Evolutionary conservation across 2,329 filamentous ascomycete genomes (phyloP), one percentile per base, ranked within the genome.

Genomic region (Aspergillus sp.): DNA sequence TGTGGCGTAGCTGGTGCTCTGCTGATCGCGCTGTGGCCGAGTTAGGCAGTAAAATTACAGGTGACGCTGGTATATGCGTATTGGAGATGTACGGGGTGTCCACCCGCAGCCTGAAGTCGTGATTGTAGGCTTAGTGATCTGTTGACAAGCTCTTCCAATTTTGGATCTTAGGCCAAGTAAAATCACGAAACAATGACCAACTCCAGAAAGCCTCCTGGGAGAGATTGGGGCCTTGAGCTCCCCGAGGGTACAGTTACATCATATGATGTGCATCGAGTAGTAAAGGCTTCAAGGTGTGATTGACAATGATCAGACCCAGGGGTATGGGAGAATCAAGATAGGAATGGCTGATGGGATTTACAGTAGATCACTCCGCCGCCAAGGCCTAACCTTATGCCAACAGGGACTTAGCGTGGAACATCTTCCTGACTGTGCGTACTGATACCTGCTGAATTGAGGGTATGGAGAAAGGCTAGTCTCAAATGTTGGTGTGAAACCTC

Each of bases 311-410:
- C 59, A 59, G 57, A 61, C 59, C 59, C 57, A 61, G 51, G 47
- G 59, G 54, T 30, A 24, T 57, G 59, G 59, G 53, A 46, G 34
- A 57, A 54, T 59, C 39, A 49, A 54, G 50, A 51, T 40, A 30
- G 44, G 45, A 39, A 27, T 37, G 44, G 33, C n/a, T 33, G 37
- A 52, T 17, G 45, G 51, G 44, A 52, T 46, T 58, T 40, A 27
- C 33, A 54, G 56, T 34, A 56, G 59, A 61, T 60, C 58, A 49
- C 48, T 47, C 61, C 51, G 56, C 54, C 55, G 59, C 61, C 61
- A 61, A 63, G 59, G 53, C 56, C 12, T 58, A 60, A 58, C 61
- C 54, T 63, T 63, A 58, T 60, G 56, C 61, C 55, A 53, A 55
- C 52, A 61, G 49, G 56, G 56, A 59, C 44, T 50, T 58, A 39